Conservation (phyloP, 768 basidiomycete genomes). For the Pleurotus eryngii region DNA sequence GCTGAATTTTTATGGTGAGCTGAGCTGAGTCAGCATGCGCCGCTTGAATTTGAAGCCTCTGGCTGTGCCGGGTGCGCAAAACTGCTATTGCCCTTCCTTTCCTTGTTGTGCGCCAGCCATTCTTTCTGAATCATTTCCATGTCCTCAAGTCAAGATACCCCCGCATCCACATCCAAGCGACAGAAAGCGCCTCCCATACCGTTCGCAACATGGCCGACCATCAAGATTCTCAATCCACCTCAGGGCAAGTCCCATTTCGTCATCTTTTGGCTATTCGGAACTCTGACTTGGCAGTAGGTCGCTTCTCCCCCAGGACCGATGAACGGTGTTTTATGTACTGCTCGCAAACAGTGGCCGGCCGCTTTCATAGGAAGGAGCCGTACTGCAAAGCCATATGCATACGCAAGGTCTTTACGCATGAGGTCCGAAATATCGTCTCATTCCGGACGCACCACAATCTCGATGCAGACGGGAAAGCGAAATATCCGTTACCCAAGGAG, state of each 20-base stretch:
- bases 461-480: slow-evolving; percentile 44
- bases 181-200: neutral
- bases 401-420: slow-evolving; percentile 65
- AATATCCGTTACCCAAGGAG: slow-evolving; percentile 63
- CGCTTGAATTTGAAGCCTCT: slow-evolving; percentile 20
- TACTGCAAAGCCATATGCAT: slow-evolving; percentile 59
- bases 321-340: slow-evolving; percentile 66
- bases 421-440: slow-evolving; percentile 49
- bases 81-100: neutral
- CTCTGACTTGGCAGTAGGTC: slow-evolving; percentile 32
- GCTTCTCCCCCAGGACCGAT: slow-evolving; percentile 55
- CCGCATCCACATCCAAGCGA: neutral
- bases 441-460: slow-evolving; percentile 38
- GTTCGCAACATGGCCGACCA: slow-evolving; percentile 39
- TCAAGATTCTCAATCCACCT: slow-evolving; percentile 52
- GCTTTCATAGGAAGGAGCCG: slow-evolving; percentile 47
- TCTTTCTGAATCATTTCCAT: neutral
- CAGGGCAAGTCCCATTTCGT: slow-evolving; percentile 31
- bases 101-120: neutral
- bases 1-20: slow-evolving; percentile 8
- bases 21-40: neutral
- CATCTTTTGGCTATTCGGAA: neutral
- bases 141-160: slow-evolving; percentile 5
- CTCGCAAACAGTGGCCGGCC: slow-evolving; percentile 53
- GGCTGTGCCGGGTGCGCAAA: slow-evolving; percentile 12